Percentiles rank a stretch among this genome's conserved stretches.
Conservation (phyloP, 495 filamentous ascomycete species). For the Talaromyces proteolyticus region DNA sequence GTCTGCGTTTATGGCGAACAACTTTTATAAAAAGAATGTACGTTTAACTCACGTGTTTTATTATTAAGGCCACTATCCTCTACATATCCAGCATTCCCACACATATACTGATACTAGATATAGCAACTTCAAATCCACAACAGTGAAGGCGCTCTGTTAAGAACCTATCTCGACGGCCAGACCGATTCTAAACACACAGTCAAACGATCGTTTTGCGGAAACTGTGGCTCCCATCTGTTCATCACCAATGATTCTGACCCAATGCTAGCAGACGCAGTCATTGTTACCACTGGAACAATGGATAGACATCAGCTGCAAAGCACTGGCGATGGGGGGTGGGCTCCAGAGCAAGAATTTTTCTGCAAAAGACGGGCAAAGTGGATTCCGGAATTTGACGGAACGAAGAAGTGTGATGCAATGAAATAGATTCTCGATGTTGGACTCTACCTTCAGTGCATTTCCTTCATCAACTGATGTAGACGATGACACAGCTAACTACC, state of each 20-base stretch:
- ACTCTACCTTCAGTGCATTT: too few relatives aligned
- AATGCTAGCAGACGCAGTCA: background rate
- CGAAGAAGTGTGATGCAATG: background rate
- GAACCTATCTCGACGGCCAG: background rate
- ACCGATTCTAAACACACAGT: background rate
- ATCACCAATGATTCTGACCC: background rate
- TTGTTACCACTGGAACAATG: background rate
- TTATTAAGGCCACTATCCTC: too few relatives aligned
- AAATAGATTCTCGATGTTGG: background rate
- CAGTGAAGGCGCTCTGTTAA: background rate
- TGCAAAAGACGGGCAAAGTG: background rate
- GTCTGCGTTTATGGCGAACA: constrained; percentile 12
- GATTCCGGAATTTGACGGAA: background rate
- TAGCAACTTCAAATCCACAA: background rate
- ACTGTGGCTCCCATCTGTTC: background rate
- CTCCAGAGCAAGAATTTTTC: background rate
- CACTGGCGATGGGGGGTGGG: background rate
- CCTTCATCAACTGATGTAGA: too few relatives aligned
- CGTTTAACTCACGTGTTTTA: too few relatives aligned
- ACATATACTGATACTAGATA: too few relatives aligned
- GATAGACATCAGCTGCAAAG: too few relatives aligned
- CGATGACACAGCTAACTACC: too few relatives aligned
- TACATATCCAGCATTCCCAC: too few relatives aligned
- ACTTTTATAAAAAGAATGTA: constrained; percentile 9
- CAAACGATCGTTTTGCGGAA: background rate